Evolutionary conservation across 2,329 filamentous ascomycete genomes (phyloP).

Genomic region (Pseudopithomyces chartarum): DNA sequence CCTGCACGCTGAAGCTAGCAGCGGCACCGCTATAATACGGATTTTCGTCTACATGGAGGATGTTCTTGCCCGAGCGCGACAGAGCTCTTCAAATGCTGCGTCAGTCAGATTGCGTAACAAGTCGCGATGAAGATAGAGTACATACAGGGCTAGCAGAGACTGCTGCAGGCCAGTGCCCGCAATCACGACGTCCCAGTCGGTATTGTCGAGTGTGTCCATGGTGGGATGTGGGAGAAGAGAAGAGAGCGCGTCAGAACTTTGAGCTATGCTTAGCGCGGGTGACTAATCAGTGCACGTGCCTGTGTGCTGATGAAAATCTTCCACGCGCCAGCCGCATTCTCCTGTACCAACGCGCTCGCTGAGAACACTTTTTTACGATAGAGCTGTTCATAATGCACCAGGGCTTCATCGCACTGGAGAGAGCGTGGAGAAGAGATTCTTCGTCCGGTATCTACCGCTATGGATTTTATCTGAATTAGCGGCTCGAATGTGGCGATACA

Average conservation of each 20-base stretch:
- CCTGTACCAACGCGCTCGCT: slow-evolving; percentile 42
- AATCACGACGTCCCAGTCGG: slow-evolving; percentile 59
- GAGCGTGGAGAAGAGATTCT: slow-evolving; percentile 51
- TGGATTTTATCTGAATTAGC: slow-evolving; percentile 55
- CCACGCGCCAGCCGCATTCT: slow-evolving; percentile 9
- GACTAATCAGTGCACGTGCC: slow-evolving; percentile 34
- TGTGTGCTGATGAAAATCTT: slow-evolving; percentile 26
- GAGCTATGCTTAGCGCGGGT: slow-evolving; percentile 28
- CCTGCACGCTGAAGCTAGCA: slow-evolving; percentile 82
- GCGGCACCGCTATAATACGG: slow-evolving; percentile 86
- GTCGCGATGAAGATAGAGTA: slow-evolving; percentile 21
- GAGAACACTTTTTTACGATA: slow-evolving; percentile 41
- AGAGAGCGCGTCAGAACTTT: slow-evolving; percentile 22
- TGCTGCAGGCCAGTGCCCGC: slow-evolving; percentile 58
- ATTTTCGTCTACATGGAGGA: slow-evolving; percentile 88
- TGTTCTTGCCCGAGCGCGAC: slow-evolving; percentile 87
- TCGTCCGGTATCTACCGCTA: slow-evolving; percentile 59
- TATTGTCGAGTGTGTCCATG: slow-evolving; percentile 57
- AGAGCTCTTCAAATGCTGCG: slow-evolving; percentile 76
- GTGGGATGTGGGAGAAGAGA: slow-evolving; percentile 22
- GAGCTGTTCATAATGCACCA: slow-evolving; percentile 39
- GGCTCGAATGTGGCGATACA: slow-evolving; percentile 58
- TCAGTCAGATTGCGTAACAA: slow-evolving; percentile 69
- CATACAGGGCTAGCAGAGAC: slow-evolving; percentile 60
- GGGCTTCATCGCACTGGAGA: slow-evolving; percentile 51